Percentiles rank a stretch among this genome's conserved stretches.
These are phyloP conservation scores for Parathielavia appendiculata DNA, from an alignment of 495 filamentous ascomycete genomes.

Conservation along the genomic window DNA sequence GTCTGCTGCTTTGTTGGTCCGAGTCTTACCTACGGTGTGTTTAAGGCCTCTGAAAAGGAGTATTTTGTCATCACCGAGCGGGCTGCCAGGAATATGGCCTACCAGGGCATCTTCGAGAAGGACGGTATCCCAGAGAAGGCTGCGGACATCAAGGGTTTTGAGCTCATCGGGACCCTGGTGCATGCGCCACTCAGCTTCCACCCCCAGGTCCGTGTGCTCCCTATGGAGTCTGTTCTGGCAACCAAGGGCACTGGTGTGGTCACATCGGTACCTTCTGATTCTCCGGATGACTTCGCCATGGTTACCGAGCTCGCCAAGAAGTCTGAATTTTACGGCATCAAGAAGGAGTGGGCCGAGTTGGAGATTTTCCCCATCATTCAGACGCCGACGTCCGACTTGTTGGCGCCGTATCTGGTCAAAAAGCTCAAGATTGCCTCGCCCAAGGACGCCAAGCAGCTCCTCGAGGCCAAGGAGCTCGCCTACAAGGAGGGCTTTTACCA, in stretches of 20 bases:
- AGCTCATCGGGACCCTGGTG: slow-evolving; percentile 78
- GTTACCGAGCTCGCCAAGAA: slow-evolving; percentile 87
- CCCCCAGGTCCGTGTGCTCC: slow-evolving; percentile 76
- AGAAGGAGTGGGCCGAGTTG: slow-evolving; percentile 92
- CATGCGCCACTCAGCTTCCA: slow-evolving; percentile 88
- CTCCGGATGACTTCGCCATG: slow-evolving; percentile 92
- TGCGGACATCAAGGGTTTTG: slow-evolving; percentile 66
- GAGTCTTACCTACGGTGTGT: slow-evolving; percentile 66
- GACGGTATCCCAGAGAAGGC: slow-evolving; percentile 72
- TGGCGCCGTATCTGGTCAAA: slow-evolving; percentile 78
- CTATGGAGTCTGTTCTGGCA: slow-evolving; percentile 88
- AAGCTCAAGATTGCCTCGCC: slow-evolving; percentile 94
- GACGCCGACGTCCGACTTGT: slow-evolving; percentile 81
- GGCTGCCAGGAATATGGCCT: slow-evolving; percentile 92
- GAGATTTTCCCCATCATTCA: slow-evolving; percentile 85
- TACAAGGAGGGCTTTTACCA: slow-evolving; percentile 99
- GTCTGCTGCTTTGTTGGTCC: slow-evolving; percentile 94
- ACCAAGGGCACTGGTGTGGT: slow-evolving; percentile 96
- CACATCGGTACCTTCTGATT: slow-evolving; percentile 90
- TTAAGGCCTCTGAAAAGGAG: slow-evolving; percentile 74
- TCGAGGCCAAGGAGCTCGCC: slow-evolving; percentile 89
- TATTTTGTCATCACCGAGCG: slow-evolving; percentile 82
- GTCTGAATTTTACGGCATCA: slow-evolving; percentile 92
- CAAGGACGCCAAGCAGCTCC: slow-evolving; percentile 84
- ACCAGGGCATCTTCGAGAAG: slow-evolving; percentile 76